Evolutionary conservation across 345 rosid genomes (phyloP), one percentile per base, ranked within the genome.

Genomic region (Geranium brycei): DNA sequence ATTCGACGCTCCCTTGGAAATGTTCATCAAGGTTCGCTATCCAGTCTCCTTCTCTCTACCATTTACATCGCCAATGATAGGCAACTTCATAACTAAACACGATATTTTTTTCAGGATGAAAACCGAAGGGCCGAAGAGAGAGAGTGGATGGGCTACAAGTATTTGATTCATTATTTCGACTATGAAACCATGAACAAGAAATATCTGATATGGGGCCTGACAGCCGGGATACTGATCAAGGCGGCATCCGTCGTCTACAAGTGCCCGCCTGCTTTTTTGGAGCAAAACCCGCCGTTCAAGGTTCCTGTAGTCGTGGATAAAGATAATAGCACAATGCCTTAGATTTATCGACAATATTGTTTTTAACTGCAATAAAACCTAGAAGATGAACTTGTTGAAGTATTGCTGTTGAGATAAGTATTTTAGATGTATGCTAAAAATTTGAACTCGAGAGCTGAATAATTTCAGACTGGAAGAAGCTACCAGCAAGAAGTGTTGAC

Each of bases 1-100:
- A 41, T 89, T 91, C 59, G 95, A 91, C 80, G 95, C 80, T 70
- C 97, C 95, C n/a, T 75, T 90, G 78, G 95, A 85, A 78, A 87
- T 90, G 91, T 90, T 90, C 68, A 78, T 90, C 30, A 85, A 83
- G 97, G 96, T 89, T 63, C 61, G 5, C 58, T 13, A 57, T 17
- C 31, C 15, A 2, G n/a, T 64, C 7, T 0, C 1, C 14, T 59
- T 63, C 11, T 16, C n/a, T 31, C 19, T 18, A 18, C 18, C 31
- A 63, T 35, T 19, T 59, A 2, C 13, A 0, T 59, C 61, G 12
- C 28, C 28, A 23, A 23, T 23, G 28, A 23, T 51, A 31, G 41
- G 56, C 13, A 3, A 16, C 11, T 30, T 17, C 1, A 7, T n/a
- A 31, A 61, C 18, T 16, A 31, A 7, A 0, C 19, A 7, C 17